Evolutionary conservation across 2,329 filamentous ascomycete genomes (phyloP), one percentile per base, ranked within the genome.

Genomic region (Dichotomopilus funicola): DNA sequence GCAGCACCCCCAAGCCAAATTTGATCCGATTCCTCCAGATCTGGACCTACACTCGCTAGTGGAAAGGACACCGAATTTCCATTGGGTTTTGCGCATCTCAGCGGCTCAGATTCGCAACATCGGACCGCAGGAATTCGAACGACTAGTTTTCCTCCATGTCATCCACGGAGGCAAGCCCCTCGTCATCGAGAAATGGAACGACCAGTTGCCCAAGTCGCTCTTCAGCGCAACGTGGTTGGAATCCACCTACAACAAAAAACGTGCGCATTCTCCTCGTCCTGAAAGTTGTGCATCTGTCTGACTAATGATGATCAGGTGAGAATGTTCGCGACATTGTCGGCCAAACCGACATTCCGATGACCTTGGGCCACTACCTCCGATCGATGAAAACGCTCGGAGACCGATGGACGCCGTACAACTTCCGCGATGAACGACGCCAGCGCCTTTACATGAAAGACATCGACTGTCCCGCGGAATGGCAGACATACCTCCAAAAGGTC

Each of bases 401-500:
- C 50, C 90, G 95, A 67, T 95, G 89, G 76, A 87, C 78, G 7
- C 75, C 82, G 0, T 79, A 78, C 47, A 92, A 89, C 60, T 96
- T 87, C 68, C 85, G 85, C 57, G 88, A 95, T 61, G 83, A 89
- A 59, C 81, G 83, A 40, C 79, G 88, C 27, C 94, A 99, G 68
- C 83, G 94, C 10, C 82, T 97, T 1, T 99, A 99, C 68, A 74
- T 97, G 31, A 99, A 99, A 67, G 94, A 99, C 67, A 96, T 99
- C 57, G 94, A 99, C 69, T 96, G 91, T 63, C 94, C 94, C 0
- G 74, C 80, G 1, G 85, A 92, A 56, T 99, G 94, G 94, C 84
- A 86, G 51, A 80, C 92, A 34, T 85, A 88, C 56, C 73, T 99
- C 13, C 83, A 84, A 61, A 85, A 87, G 49, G 75, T 89, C 35